Conservation (phyloP, 2,329 filamentous ascomycete genomes). For the Sclerotinia trifoliorum region DNA sequence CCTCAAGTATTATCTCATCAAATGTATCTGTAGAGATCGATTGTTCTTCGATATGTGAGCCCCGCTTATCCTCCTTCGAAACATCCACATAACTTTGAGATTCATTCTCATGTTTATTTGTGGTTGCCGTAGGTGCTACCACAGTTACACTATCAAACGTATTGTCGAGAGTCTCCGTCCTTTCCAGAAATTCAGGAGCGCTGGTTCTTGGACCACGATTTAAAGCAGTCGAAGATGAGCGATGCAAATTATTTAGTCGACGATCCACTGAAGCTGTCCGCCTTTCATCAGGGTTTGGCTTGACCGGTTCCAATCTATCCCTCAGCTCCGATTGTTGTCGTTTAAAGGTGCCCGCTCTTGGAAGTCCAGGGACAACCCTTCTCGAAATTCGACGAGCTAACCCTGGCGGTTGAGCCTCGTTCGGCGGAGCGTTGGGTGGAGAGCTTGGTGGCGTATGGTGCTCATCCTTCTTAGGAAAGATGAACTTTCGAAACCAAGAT, state of each 20-base stretch:
- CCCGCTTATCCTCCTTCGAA: conserved; percentile 33
- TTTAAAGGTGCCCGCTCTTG: conserved; percentile 75
- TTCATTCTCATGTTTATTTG: conserved; percentile 29
- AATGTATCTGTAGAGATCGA: conserved; percentile 44
- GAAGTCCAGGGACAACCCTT: conserved; percentile 74
- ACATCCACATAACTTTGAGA: conserved; percentile 36
- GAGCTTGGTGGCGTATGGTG: conserved; percentile 25
- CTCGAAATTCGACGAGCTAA: conserved; percentile 41
- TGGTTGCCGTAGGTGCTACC: conserved; percentile 23
- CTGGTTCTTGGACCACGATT: conserved; percentile 32
- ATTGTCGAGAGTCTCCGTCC: conserved; percentile 29
- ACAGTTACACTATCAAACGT: conserved; percentile 26
- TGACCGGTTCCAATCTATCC: conserved; percentile 66
- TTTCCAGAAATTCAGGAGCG: conserved; percentile 38
- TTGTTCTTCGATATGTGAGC: conserved; percentile 33
- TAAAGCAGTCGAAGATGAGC: conserved; percentile 32
- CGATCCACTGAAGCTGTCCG: conserved; percentile 68
- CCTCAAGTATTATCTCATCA: conserved; percentile 67
- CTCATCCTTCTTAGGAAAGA: conserved; percentile 37
- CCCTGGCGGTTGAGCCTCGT: conserved; percentile 30
- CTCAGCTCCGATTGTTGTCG: conserved; percentile 79
- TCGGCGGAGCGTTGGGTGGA: conserved; percentile 27
- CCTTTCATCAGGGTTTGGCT: conserved; percentile 63
- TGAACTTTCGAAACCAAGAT: conserved; percentile 38
- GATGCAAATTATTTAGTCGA: conserved; percentile 34